Evolutionary conservation across 2,329 filamentous ascomycete species (phyloP).

Genomic region (Pseudopyrenochaeta lycopersici): DNA sequence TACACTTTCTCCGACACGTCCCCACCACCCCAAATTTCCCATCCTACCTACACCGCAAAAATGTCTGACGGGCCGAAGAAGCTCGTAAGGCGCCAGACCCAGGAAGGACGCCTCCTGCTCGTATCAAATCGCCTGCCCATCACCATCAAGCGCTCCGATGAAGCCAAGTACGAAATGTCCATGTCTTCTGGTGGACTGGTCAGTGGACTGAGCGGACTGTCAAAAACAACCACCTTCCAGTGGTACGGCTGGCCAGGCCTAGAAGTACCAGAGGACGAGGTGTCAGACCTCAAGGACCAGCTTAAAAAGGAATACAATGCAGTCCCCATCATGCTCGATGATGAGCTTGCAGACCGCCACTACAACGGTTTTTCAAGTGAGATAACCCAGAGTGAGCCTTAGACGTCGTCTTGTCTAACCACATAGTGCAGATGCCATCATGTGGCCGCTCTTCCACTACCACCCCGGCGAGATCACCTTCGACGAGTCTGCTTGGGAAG

Average conservation of each 20-base stretch:
- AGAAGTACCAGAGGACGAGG: slow-evolving; percentile 87
- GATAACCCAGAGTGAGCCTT: slow-evolving; percentile 34
- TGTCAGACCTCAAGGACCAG: slow-evolving; percentile 75
- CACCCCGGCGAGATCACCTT: slow-evolving; percentile 98
- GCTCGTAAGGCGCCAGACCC: slow-evolving; percentile 30
- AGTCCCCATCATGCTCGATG: slow-evolving; percentile 90
- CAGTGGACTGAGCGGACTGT: slow-evolving; percentile 88
- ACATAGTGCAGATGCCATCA: slow-evolving; percentile 75
- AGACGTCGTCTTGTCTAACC: neutral
- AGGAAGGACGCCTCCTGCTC: slow-evolving; percentile 71
- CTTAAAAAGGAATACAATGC: slow-evolving; percentile 89
- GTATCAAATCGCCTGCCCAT: slow-evolving; percentile 96
- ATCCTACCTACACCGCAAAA: slow-evolving; percentile 8
- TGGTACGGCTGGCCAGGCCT: slow-evolving; percentile 99
- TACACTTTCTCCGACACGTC: slow-evolving; percentile 3
- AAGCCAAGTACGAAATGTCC: slow-evolving; percentile 90
- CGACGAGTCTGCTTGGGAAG: slow-evolving; percentile 92
- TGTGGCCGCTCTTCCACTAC: slow-evolving; percentile 99
- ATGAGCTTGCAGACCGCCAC: slow-evolving; percentile 91
- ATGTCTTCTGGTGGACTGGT: slow-evolving; percentile 98
- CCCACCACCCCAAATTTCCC: slow-evolving; percentile 7
- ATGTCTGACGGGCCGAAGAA: slow-evolving; percentile 45
- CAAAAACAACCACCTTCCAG: slow-evolving; percentile 92
- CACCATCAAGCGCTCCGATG: slow-evolving; percentile 92
- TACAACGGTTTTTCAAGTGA: slow-evolving; percentile 98